These are phyloP conservation scores for Sporisorium sorghi DNA, from an alignment of 1,284 basidiomycete genomes.

Conservation along the genomic window DNA sequence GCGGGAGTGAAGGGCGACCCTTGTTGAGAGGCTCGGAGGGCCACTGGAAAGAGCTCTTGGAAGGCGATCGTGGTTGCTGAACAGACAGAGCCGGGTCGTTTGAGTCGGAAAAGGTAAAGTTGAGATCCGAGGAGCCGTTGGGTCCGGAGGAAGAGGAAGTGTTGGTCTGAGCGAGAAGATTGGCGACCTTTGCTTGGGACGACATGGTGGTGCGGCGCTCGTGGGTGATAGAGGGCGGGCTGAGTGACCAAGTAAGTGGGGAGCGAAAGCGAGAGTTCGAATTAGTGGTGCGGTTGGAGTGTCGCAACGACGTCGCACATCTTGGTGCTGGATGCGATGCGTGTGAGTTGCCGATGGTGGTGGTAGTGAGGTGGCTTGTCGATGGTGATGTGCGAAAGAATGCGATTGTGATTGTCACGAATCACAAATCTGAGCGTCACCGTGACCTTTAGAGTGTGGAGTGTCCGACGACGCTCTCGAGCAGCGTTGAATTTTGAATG, in stretches of 20 bases:
- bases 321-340: conserved; percentile 8
- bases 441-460: conserved; percentile 1
- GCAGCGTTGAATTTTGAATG: conserved; percentile 2
- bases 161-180: conserved; percentile 4
- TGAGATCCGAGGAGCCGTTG: conserved; percentile 36
- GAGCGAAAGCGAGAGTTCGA: neutral
- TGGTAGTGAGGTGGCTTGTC: neutral
- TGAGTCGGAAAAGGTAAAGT: conserved; percentile 40
- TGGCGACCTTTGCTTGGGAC: neutral
- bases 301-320: conserved; percentile 9
- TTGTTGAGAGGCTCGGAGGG: conserved; percentile 40
- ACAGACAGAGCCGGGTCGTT: conserved; percentile 4
- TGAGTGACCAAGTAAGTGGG: neutral
- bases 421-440: neutral
- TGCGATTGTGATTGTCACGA: neutral
- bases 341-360: neutral
- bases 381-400: neutral
- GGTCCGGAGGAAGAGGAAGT: conserved; percentile 19
- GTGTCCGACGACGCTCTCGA: neutral
- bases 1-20: conserved; percentile 27
- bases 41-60: conserved; percentile 31
- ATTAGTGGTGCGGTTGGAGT: conserved; percentile 5
- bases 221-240: neutral
- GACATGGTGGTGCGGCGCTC: conserved; percentile 11
- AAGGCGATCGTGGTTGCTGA: conserved; percentile 10